Conservation (phyloP, 371 early-diverging fungal genomes). For the Syncephalastrum monosporum region DNA sequence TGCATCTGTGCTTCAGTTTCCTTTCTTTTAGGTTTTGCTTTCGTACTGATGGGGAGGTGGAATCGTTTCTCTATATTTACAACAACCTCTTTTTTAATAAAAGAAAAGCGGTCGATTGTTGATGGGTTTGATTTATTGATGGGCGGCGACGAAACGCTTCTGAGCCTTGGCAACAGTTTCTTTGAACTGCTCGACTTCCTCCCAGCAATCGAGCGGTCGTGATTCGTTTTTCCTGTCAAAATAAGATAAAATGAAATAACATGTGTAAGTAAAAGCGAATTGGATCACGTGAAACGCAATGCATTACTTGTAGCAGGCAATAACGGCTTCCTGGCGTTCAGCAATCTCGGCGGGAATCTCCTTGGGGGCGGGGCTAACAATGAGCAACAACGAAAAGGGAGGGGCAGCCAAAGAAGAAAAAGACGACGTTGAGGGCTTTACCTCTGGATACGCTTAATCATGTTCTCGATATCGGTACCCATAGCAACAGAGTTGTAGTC, state of each 20-base stretch:
- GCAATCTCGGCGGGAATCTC: constrained; percentile 40
- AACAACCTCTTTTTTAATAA: no score
- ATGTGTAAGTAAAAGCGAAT: neutral
- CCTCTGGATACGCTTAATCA: constrained; percentile 51
- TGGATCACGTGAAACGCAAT: neutral
- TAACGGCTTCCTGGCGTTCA: constrained; percentile 44
- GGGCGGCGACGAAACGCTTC: constrained; percentile 49
- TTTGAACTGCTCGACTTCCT: constrained; percentile 66
- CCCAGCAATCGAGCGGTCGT: constrained; percentile 69
- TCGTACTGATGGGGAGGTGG: no score
- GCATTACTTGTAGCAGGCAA: constrained; percentile 47
- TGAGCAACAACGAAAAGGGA: neutral
- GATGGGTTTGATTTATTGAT: constrained; percentile 27
- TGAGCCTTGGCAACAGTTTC: constrained; percentile 52
- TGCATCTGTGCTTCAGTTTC: no score
- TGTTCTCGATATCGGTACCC: constrained; percentile 41
- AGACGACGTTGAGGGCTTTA: constrained; percentile 8
- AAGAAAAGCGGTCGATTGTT: no score
- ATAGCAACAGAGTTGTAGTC: constrained; percentile 47
- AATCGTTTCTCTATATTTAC: no score
- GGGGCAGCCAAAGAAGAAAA: neutral
- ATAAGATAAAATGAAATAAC: neutral
- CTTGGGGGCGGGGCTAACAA: constrained; percentile 34
- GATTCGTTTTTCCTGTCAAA: constrained; percentile 40
- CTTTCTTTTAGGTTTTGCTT: no score